Percentiles rank a stretch among this genome's conserved stretches.
phyloP scores from a whole-genome alignment of 768 basidiomycete genomes.

The Podaxis pistillaris region DNA sequence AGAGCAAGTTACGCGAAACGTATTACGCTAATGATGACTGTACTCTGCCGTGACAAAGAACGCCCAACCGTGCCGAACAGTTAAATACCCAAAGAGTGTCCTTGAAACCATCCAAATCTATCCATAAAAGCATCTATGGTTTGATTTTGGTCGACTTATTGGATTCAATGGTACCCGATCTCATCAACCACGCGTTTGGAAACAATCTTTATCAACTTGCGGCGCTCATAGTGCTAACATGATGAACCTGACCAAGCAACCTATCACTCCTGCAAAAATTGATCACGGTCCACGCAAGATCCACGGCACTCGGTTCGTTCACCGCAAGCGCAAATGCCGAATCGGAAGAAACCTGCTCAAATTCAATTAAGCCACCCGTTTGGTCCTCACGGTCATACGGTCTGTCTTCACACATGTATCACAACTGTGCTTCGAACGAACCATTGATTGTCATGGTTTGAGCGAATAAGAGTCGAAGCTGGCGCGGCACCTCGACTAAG shows the following conservation, averaged over 20 bases:
- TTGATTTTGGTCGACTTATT: no score
- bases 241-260: background rate
- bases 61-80: no score
- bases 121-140: no score
- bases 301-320: conserved; percentile 1
- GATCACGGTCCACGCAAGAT: background rate
- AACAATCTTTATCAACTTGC: background rate
- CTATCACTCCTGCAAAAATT: background rate
- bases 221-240: background rate
- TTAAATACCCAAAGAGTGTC: no score
- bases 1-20: background rate
- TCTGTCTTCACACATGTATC: background rate
- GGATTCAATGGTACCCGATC: background rate
- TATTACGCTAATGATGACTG: background rate
- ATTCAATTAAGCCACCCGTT: background rate
- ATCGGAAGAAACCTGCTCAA: conserved; percentile 1
- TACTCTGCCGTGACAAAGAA: no score
- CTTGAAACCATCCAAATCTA: no score
- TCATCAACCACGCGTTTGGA: background rate
- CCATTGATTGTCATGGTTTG: background rate
- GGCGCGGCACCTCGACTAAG: background rate
- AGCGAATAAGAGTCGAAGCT: background rate
- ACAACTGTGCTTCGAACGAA: background rate
- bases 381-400: background rate
- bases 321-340: conserved; percentile 1